Base-by-base conservation (phyloP, 1,284 basidiomycete species). In the Cryptococcus sp. region DNA sequence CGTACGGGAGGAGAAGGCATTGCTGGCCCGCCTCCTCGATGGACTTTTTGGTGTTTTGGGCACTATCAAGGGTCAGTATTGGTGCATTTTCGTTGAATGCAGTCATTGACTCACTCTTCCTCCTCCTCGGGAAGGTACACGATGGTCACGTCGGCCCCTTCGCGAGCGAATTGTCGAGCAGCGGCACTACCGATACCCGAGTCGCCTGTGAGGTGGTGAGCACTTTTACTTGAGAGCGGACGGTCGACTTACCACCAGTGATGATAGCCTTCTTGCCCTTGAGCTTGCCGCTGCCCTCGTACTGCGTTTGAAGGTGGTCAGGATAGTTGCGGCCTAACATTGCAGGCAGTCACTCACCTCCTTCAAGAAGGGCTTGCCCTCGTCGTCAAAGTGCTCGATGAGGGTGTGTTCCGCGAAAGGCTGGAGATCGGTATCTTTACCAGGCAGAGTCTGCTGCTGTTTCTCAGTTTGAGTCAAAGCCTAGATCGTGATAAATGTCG, bases 111-210 rank as follows among this genome's bases (percentile, higher is more conserved):
- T 35, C 75, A 82, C 72, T 88, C 87, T 58, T 82, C 77, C 64
- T 84, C 78, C 73, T 88, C 86, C 64, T 84, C 79, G 5, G 84
- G 82, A 1, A 88, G 80, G 72, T 86, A 83, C n/a, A 81, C 81
- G 60, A 88, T 84, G 0, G 85, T 85, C n/a, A 88, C 81, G 51
- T 85, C 84, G 16, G 83, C 82, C 1, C 86, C 86, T 69, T 88
- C 86, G 17, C 85, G 80, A 1, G 85, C 85, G 64, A 85, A 86
- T 72, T 85, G 81, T 58, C 85, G 80, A 10, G 85, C 85, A 1
- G 83, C 83, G 0, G 83, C 73, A 25, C 85, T 81, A 8, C 86
- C 86, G 52, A 87, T 87, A n/a, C 86, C 84, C 27, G 81, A 83
- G 67, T 85, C 82, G 30, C 81, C 83, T 60, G 50, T 60, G 62